Evolutionary conservation across 805 yeast genomes (phyloP), one percentile per base, ranked within the genome.

Genomic region (Yarrowia deformans): DNA sequence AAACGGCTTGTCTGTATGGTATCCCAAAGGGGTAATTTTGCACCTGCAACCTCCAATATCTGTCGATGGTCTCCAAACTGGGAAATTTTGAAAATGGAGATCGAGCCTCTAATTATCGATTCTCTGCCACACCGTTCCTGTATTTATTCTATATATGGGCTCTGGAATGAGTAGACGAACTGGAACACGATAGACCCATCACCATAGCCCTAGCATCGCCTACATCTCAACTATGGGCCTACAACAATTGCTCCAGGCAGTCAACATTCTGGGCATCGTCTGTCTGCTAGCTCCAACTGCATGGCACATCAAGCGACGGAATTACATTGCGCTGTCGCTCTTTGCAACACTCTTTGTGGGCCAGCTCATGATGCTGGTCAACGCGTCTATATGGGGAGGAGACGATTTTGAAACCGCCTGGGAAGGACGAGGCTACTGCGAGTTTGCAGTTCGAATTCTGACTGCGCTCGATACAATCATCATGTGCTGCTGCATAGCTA

Each of bases 351-450:
- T 60, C 8, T 60, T 43, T 18, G 14, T 60, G 52, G 66, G 66
- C 29, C 66, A 60, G 16, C 50, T 60, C 29, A 18, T 60, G 39
- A 60, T 60, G 66, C 66, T 60, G 34, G 18, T 60, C 35, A 60
- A 60, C 16, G 66, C 52, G 14, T 32, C 66, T 2, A 18, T 60
- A 1, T 60, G 66, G 66, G 66, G 66, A 16, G 66, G 66, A 42
- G 50, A 34, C 42, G 34, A 60, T 14, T 60, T 43, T 12, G 40
- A 43, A n/a, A 43, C 66, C 13, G 19, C 19, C 2, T 43, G 66
- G 52, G 34, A 60, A 18, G 66, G 66, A 9, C 34, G 52, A 52
- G 66, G 66, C 0, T 60, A 60, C 52, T 60, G 66, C 9, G 43
- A 60, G 16, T 14, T 60, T 3, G 34, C 52, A 1, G 66, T 45